These are phyloP conservation scores for Leccinum uliginosum DNA, from an alignment of 768 basidiomycete genomes.

Conservation along the genomic window DNA sequence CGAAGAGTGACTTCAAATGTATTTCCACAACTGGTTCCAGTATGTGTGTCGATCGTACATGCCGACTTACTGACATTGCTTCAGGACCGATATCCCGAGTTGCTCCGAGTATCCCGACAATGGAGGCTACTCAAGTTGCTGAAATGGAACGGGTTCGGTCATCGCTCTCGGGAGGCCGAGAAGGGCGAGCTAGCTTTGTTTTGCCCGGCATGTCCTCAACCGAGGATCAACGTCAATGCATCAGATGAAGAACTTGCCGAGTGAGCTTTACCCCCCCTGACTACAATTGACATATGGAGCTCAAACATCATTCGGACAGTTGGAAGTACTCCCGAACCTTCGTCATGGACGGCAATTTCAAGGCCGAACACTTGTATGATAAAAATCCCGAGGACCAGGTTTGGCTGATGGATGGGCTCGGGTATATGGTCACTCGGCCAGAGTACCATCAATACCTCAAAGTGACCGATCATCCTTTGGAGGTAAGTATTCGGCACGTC, in stretches of 20 bases:
- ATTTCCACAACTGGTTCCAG: conserved; percentile 3
- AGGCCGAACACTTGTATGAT: not conserved
- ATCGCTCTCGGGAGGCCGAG: not conserved
- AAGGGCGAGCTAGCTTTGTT: not conserved
- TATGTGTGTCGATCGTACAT: not conserved
- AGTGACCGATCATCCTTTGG: not conserved
- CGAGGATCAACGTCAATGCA: not conserved
- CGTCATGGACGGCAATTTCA: not conserved
- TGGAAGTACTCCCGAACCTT: not conserved
- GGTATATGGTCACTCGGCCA: not conserved
- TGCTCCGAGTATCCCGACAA: conserved; percentile 10
- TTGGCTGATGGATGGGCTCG: not conserved
- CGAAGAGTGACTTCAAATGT: not conserved
- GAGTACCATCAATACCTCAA: not conserved
- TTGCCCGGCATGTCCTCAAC: conserved; percentile 28
- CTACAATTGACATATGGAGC: too few relatives aligned
- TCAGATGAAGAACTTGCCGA: not conserved
- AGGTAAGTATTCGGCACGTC: not conserved
- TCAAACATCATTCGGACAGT: too few relatives aligned
- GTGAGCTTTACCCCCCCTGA: too few relatives aligned
- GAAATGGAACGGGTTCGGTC: conserved; percentile 16
- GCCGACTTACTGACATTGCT: not conserved
- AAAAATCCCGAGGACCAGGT: not conserved
- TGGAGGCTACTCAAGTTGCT: conserved; percentile 19
- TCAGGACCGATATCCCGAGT: conserved; percentile 17